These are phyloP conservation scores for Pythium aristosporum DNA, from an alignment of 352 stramenopile species.

Conservation along the genomic window DNA sequence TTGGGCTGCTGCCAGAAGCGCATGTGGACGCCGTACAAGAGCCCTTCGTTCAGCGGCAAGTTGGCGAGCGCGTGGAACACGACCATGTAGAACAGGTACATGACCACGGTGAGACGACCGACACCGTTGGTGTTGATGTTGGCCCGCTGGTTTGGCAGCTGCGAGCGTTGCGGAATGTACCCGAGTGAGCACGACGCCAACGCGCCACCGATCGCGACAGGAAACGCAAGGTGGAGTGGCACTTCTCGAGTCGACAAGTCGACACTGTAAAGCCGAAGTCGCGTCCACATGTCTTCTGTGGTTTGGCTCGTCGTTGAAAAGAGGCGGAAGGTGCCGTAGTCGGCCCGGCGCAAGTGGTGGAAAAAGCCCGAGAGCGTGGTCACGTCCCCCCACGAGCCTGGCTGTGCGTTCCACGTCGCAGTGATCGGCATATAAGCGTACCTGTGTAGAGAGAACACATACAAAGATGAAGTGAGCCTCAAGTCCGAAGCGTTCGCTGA, in stretches of 20 bases:
- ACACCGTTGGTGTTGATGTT: constrained; percentile 1
- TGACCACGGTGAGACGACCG: constrained; percentile 39
- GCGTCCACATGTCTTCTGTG: constrained; percentile 70
- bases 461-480: background rate
- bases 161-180: constrained; percentile 19
- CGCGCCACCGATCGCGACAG: constrained; percentile 31
- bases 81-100: constrained; percentile 91
- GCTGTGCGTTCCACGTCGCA: constrained; percentile 59
- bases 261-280: constrained; percentile 66
- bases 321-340: constrained; percentile 94
- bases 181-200: constrained; percentile 14
- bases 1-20: constrained; percentile 95
- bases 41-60: constrained; percentile 88
- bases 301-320: constrained; percentile 68
- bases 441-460: constrained; percentile 9
- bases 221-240: constrained; percentile 45
- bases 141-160: background rate
- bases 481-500: background rate
- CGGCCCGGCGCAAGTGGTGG: constrained; percentile 88
- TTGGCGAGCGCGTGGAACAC: constrained; percentile 95
- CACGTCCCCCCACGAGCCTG: constrained; percentile 93
- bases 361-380: constrained; percentile 82
- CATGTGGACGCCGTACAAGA: constrained; percentile 95
- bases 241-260: constrained; percentile 63
- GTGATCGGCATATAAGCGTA: constrained; percentile 83